A percentile compares a stretch with the other conserved stretches of the same genome.
Evolutionary conservation across 2,329 filamentous ascomycete genomes (phyloP).

Genomic region (Periconia macrospinosa): DNA sequence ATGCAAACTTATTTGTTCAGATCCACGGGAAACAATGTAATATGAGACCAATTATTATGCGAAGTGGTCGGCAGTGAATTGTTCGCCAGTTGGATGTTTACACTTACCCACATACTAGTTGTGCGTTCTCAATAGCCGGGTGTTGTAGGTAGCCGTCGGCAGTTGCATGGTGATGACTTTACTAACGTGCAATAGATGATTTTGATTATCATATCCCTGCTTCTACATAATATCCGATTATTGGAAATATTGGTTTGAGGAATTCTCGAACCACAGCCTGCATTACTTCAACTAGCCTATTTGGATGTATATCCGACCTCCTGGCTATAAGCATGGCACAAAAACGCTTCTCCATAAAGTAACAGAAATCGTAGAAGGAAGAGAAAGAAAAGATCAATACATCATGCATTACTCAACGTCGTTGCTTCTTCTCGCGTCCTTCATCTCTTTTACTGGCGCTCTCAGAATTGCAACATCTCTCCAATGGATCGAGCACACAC

Average conservation of each 20-base stretch:
- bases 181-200: constrained; percentile 4
- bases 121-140: background rate
- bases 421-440: background rate
- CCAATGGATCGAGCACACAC: constrained; percentile 29
- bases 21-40: too few species aligned
- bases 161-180: background rate
- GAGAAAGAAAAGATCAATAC: background rate
- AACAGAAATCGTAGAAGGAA: background rate
- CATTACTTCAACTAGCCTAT: background rate
- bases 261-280: background rate
- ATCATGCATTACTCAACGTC: constrained; percentile 2
- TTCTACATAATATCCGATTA: background rate
- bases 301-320: background rate
- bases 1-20: too few species aligned
- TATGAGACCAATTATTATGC: background rate
- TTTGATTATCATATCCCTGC: constrained; percentile 1
- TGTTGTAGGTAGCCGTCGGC: background rate
- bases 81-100: background rate
- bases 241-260: background rate
- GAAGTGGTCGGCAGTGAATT: background rate
- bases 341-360: background rate
- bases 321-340: background rate
- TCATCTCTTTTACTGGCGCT: background rate
- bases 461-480: constrained; percentile 23
- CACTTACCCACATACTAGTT: background rate